Conservation (phyloP, 2,329 filamentous ascomycete species). For the Curvularia eragrostidis region DNA sequence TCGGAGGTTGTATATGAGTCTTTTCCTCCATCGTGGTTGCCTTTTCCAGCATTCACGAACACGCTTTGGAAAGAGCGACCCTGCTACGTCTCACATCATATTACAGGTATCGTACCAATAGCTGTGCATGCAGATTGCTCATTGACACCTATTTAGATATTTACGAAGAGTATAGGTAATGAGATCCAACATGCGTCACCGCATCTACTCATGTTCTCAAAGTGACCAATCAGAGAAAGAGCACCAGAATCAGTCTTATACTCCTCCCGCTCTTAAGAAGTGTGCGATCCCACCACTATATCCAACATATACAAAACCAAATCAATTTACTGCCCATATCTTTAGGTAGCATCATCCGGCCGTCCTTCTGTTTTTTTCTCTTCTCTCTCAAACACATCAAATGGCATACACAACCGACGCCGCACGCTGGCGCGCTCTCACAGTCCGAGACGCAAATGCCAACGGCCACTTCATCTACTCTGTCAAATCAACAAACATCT, state of each 20-base stretch:
- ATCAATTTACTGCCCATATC: no score
- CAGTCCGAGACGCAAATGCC: slow-evolving; percentile 53
- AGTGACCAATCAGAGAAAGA: slow-evolving; percentile 32
- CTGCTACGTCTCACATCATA: background rate
- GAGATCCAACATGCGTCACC: slow-evolving; percentile 19
- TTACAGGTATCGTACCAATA: background rate
- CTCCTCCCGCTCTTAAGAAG: slow-evolving; percentile 1
- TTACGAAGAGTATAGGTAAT: background rate
- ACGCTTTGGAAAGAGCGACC: slow-evolving; percentile 22
- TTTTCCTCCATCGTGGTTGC: slow-evolving; percentile 31
- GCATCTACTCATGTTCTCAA: slow-evolving; percentile 25
- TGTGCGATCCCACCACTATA: background rate
- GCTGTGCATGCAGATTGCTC: background rate
- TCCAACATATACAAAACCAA: background rate
- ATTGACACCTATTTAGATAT: background rate
- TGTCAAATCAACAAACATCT: slow-evolving; percentile 64
- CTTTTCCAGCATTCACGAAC: slow-evolving; percentile 5
- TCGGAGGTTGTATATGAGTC: slow-evolving; percentile 7
- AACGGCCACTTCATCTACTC: slow-evolving; percentile 61
- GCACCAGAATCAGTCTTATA: background rate
- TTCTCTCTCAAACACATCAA: background rate
- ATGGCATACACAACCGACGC: slow-evolving; percentile 45
- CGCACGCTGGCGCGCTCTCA: slow-evolving; percentile 52
- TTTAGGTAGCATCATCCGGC: no score
- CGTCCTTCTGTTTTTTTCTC: background rate